Conservation (phyloP, 805 yeast genomes). For the Candida morakotiae region DNA sequence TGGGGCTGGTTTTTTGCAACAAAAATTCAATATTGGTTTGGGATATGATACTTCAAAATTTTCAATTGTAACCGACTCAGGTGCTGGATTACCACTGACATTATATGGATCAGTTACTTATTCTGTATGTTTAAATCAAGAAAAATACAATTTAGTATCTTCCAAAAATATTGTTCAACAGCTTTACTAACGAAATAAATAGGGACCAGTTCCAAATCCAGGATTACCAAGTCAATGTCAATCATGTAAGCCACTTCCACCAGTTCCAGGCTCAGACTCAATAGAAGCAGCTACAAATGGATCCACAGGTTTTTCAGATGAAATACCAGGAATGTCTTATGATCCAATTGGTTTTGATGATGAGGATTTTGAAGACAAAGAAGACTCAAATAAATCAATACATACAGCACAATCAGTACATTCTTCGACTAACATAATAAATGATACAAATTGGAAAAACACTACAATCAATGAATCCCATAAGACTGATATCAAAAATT, state of each 20-base stretch:
- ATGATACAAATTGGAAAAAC: no score
- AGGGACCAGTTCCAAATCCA: slow-evolving; percentile 16
- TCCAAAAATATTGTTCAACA: no score
- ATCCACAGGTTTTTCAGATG: slow-evolving; percentile 2
- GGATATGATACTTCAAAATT: slow-evolving; percentile 16
- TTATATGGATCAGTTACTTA: slow-evolving; percentile 14
- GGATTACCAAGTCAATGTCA: slow-evolving; percentile 17
- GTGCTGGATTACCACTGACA: slow-evolving; percentile 16
- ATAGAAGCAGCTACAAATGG: slow-evolving; percentile 12
- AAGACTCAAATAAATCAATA: no score
- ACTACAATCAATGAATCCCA: no score
- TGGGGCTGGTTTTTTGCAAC: slow-evolving; percentile 5
- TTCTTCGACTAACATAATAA: no score
- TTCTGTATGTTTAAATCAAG: slow-evolving; percentile 3
- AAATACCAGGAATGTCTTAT: no score
- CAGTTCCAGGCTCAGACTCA: slow-evolving; percentile 13
- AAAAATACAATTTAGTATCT: no score
- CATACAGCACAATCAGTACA: no score
- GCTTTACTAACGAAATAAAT: slow-evolving; percentile 5
- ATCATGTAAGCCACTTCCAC: slow-evolving; percentile 14
- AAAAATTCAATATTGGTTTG: slow-evolving; percentile 17
- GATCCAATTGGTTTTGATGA: no score
- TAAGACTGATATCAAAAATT: no score
- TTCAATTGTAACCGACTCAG: slow-evolving; percentile 14
- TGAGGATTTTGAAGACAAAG: no score